Base-by-base conservation (phyloP, 371 early-diverging fungal genomes). In the Apophysomyces trapeziformis region DNA sequence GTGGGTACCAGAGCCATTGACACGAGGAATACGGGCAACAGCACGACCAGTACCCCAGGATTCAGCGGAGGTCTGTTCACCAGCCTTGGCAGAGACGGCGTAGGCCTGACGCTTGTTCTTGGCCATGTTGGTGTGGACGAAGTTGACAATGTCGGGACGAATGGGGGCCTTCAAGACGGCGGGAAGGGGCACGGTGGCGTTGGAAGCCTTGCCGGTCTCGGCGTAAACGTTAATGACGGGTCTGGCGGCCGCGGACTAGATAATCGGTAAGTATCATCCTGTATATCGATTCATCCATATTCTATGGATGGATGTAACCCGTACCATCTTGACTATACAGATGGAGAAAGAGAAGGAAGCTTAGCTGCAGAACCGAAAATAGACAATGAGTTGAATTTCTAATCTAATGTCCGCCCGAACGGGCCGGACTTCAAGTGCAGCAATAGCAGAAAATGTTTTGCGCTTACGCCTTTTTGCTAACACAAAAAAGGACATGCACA, bases 11-110 rank as follows among this genome's bases (percentile, higher is more conserved):
- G 95, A 90, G 76, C 99, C 99, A 69, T 90, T 89, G 66, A 99
- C 99, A 89, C 99, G 95, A 73, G 99, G 99, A 78, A 99, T 99
- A 96, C 99, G 96, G 62, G 99, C 99, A 77, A 99, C 97, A 77
- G 99, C 99, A 87, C 99, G 96, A 93, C 96, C 97, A 62, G 99
- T 99, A 89, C 99, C 99, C 99, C 99, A 99, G 68, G 99, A 99
- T 83, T 95, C 96, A 68, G 99, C 99, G 68, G 98, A 98, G 80
- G 99, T 99, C 89, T 99, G 98, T 87, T 98, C 98, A 88, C 99
- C 99, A 81, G 99, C 99, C 85, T 94, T 91, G 78, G 89, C 90
- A 76, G 92, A 93, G 73, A 98, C 99, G 70, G 99, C 92, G 87
- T 99, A 99, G 67, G 99, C 92, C 89, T 99, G 99, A 81, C 99